Evolutionary conservation across 352 stramenopile species (phyloP), one percentile per base, ranked within the genome.

Genomic region (Globisporangium nunn): DNA sequence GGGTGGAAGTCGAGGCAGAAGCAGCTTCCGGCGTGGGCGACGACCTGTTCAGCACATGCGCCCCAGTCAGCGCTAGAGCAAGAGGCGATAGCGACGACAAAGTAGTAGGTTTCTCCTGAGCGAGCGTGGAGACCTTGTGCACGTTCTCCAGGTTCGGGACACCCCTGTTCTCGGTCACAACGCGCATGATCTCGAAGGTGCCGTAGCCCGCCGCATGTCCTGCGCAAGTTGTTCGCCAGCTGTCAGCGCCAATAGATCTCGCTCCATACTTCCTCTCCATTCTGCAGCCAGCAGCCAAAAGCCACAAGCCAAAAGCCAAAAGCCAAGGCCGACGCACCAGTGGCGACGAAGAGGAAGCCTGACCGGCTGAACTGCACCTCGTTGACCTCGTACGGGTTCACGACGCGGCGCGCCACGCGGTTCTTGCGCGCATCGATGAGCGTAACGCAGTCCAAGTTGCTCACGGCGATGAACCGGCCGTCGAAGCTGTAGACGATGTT

Each of bases 391-490:
- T 88, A 94, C 4, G 81, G 84, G 46, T 91, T 94, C 47, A 91
- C 82, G 10, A 92, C 73, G 30, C 77, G 74, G 30, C 79, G 78
- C 65, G 89, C 75, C 7, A 94, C 72, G 48, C 82, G 81, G 57
- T 87, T 72, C 64, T 92, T 94, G 62, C 78, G 75, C 50, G 82
- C 86, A 56, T 94, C 84, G 52, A 94, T 88, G 47, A 94, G 77
- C 52, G 68, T 87, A 37, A 91, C 80, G 61, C 76, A 85, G 56
- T 89, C 80, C 30, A 78, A 41, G 54, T 89, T 88, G 56, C 78
- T 84, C 54, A 81, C 84, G 17, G 81, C 84, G 31, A 93, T 85
- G 66, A 84, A 92, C 64, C 91, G 91, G 55, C 74, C 80, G 52
- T 93, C 84, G 50, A 78, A 70, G 58, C 74, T 90, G 65, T 90